These are phyloP conservation scores for Monosporascus sp. DNA, from an alignment of 2,329 filamentous ascomycete genomes.

Conservation along the genomic window DNA sequence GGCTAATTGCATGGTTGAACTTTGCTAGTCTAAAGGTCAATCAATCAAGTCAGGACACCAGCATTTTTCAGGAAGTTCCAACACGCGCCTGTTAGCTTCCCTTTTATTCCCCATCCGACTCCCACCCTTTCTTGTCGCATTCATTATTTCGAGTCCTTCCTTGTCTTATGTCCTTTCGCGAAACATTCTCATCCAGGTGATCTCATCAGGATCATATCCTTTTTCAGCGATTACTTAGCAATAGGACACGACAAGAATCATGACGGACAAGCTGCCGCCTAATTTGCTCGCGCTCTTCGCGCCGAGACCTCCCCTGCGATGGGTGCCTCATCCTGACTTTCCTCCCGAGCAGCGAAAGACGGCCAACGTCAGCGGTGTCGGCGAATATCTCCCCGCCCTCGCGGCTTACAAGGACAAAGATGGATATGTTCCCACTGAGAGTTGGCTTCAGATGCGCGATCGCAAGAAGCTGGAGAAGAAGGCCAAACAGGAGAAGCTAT, in stretches of 20 bases:
- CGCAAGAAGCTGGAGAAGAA: slow-evolving; percentile 78
- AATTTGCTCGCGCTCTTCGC: slow-evolving; percentile 92
- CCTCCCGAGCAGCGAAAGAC: slow-evolving; percentile 79
- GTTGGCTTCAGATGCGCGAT: slow-evolving; percentile 84
- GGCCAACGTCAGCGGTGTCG: slow-evolving; percentile 66
- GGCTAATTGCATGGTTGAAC: neutral
- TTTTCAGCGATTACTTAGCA: neutral
- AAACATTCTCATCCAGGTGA: neutral
- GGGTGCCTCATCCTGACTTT: slow-evolving; percentile 76
- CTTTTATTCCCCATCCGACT: neutral
- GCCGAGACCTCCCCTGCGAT: slow-evolving; percentile 85
- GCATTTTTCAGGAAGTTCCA: neutral
- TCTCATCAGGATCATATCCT: neutral
- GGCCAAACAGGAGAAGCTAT: slow-evolving; percentile 55
- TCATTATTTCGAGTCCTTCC: slow-evolving; percentile 10
- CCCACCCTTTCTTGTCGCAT: slow-evolving; percentile 8
- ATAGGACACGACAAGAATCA: slow-evolving; percentile 34
- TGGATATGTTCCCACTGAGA: slow-evolving; percentile 77
- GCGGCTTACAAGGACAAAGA: slow-evolving; percentile 74
- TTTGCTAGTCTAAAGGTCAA: no score
- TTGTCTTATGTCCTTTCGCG: slow-evolving; percentile 3
- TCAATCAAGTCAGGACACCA: neutral
- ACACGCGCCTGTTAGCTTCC: slow-evolving; percentile 8
- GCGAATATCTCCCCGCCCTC: slow-evolving; percentile 66
- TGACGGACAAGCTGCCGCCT: slow-evolving; percentile 95